Evolutionary conservation across 768 basidiomycete species (phyloP).

Genomic region (Ramaria rubella): DNA sequence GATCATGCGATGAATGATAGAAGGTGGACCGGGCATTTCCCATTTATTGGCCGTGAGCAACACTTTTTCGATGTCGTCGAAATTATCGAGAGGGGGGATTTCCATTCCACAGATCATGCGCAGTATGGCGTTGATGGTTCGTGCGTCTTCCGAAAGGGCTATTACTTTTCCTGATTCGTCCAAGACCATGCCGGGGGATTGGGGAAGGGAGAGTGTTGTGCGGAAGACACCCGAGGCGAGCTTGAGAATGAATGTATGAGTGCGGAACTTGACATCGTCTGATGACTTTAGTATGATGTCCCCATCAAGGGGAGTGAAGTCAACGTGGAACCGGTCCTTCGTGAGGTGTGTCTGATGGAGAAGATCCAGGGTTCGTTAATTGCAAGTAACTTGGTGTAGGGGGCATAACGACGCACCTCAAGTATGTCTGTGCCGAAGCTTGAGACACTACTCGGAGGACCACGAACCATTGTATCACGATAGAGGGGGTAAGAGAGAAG

Average conservation of each 20-base stretch:
- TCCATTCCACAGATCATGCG: constrained; percentile 58
- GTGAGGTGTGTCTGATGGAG: background rate
- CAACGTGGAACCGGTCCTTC: constrained; percentile 33
- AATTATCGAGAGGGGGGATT: constrained; percentile 41
- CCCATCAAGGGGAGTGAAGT: constrained; percentile 46
- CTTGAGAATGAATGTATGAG: constrained; percentile 55
- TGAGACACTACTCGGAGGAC: background rate
- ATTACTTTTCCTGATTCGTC: constrained; percentile 31
- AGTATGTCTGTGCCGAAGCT: background rate
- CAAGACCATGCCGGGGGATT: constrained; percentile 16
- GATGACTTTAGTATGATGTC: constrained; percentile 49
- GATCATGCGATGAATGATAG: constrained; percentile 52
- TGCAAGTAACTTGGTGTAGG: background rate
- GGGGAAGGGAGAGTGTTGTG: constrained; percentile 53
- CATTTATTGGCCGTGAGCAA: constrained; percentile 63
- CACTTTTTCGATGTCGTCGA: constrained; percentile 50
- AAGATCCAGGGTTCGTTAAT: background rate
- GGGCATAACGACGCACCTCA: background rate
- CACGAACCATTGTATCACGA: background rate
- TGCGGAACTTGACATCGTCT: constrained; percentile 44
- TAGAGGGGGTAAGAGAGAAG: too few relatives aligned
- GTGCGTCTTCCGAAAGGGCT: constrained; percentile 50
- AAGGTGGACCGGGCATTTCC: constrained; percentile 60
- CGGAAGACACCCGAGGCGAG: constrained; percentile 62
- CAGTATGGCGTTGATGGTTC: constrained; percentile 49